A percentile compares a stretch with the other conserved stretches of the same genome.
Evolutionary conservation across 2,329 filamentous ascomycete species (phyloP).

Genomic region (Huntiella savannae): DNA sequence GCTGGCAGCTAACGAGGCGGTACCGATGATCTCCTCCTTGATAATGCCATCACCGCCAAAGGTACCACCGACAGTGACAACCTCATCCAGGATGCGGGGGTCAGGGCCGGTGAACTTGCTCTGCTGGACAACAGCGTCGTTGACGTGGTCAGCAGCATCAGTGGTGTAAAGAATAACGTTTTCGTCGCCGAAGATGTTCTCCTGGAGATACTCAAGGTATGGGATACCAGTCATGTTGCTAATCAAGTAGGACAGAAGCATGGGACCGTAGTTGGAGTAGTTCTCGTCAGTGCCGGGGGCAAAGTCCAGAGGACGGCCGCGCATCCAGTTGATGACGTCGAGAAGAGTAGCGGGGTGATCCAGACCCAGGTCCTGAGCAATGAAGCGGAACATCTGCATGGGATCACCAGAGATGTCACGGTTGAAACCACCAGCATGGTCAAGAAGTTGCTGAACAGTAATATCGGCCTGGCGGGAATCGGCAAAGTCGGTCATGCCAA

Average conservation of each 20-base stretch:
- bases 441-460: slow-evolving; percentile 11
- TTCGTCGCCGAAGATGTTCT: slow-evolving; percentile 8
- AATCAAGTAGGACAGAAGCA: slow-evolving; percentile 14
- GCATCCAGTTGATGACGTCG: slow-evolving; percentile 13
- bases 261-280: slow-evolving; percentile 12
- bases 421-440: slow-evolving; percentile 9
- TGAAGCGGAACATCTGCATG: slow-evolving; percentile 10
- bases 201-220: slow-evolving; percentile 9
- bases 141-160: slow-evolving; percentile 3
- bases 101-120: slow-evolving; percentile 10
- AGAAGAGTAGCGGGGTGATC: slow-evolving; percentile 9
- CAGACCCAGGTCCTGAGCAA: slow-evolving; percentile 4
- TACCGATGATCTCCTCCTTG: slow-evolving; percentile 11
- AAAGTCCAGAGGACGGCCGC: slow-evolving; percentile 10
- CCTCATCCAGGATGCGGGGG: slow-evolving; percentile 3
- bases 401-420: slow-evolving; percentile 6
- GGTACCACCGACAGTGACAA: background rate
- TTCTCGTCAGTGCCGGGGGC: background rate
- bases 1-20: slow-evolving; percentile 10
- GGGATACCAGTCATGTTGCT: slow-evolving; percentile 9
- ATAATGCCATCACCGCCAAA: slow-evolving; percentile 12
- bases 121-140: slow-evolving; percentile 11
- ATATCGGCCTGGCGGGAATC: slow-evolving; percentile 11
- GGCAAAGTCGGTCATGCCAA: slow-evolving; percentile 5
- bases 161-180: slow-evolving; percentile 12